Evolutionary conservation across 345 rosid species (phyloP), one percentile per base, ranked within the genome.

Genomic region (Cochlearia excelsa): DNA sequence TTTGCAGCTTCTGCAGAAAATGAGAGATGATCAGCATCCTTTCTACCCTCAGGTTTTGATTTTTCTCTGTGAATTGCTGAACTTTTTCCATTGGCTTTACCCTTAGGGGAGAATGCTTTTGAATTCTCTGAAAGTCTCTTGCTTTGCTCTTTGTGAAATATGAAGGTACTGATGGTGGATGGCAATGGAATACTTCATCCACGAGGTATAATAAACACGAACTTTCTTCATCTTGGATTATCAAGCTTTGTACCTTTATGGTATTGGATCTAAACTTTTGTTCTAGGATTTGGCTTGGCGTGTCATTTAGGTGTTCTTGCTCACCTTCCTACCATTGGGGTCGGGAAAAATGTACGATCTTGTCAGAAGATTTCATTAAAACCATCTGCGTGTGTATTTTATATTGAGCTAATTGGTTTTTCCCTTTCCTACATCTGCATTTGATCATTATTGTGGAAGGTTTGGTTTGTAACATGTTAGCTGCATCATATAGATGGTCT

Each of bases 111-210:
- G 2, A 7, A 51, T 41, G 10, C 46, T 57, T 57, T 51, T 54
- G 11, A 10, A 9, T 40, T 47, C 4, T 38, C 43, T 51, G 2
- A 57, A 64, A 39, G 46, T 65, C 51, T 59, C 34, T 59, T 48
- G 33, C 51, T 71, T 71, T 71, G 66, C 47, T 65, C 26, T 59
- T 53, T 63, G 59, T 51, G 1, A n/a, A 42, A 45, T 9, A 49
- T n/a, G 55, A 84, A 92, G 96, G 75, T 92, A 58, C 41, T 88
- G 31, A 71, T 86, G 81, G 97, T 88, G 33, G 99, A 93, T 81
- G 97, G 95, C 51, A 89, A 89, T 72, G 97, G 97, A 31, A 62
- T 92, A 51, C 99, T 89, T 75, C 97, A 93, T 75, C 91, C 99
- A 46, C 83, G 89, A 78, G 97, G 98, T 80, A 73, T 69, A 77